Base-by-base conservation (phyloP, 768 basidiomycete genomes). In the Russula sp. region DNA sequence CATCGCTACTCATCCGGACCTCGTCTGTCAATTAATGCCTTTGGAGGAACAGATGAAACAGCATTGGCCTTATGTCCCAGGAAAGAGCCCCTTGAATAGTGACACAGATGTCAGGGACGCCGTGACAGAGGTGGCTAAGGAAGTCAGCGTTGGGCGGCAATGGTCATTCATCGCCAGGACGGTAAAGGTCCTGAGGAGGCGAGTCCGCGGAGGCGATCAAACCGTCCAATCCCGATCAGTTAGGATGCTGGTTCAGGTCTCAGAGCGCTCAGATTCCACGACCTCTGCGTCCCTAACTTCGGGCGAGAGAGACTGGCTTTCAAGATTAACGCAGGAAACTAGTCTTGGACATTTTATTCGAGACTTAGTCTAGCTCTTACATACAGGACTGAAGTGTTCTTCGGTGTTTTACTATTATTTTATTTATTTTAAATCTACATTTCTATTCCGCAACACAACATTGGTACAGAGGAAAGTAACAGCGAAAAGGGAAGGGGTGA, bases 21-120 rank as follows among this genome's bases (percentile, higher is more conserved):
- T 66, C 42, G 36, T 63, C 20, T 30, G 22, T 34, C 61, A 26
- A 26, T 52, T 66, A 26, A 42, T 59, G 49, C 65, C 65, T 3
- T 48, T 66, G n/a, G 65, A 66, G 9, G 26, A 63, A 20, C 60
- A 63, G 14, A 32, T 30, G 7, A 66, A 59, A 32, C 49, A 44
- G 42, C 50, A 26, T 11, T 58, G 66, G 66, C 30, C 26, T 2
- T 46, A n/a, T 34, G 24, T 32, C 10, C 26, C 49, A 20, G 28
- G 30, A 30, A 22, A 58, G 18, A 32, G 44, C 30, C 3, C 4
- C 22, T 9, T 20, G 58, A 26, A 28, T 22, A 14, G 26, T 50
- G 44, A 3, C 18, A 8, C 57, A 20, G 52, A 14, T 22, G 51
- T 36, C 24, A 36, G 16, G 8, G 40, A 53, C 11, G 9, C 2